These are phyloP conservation scores for Phytophthora pini DNA, from an alignment of 352 stramenopile genomes.

Conservation along the genomic window DNA sequence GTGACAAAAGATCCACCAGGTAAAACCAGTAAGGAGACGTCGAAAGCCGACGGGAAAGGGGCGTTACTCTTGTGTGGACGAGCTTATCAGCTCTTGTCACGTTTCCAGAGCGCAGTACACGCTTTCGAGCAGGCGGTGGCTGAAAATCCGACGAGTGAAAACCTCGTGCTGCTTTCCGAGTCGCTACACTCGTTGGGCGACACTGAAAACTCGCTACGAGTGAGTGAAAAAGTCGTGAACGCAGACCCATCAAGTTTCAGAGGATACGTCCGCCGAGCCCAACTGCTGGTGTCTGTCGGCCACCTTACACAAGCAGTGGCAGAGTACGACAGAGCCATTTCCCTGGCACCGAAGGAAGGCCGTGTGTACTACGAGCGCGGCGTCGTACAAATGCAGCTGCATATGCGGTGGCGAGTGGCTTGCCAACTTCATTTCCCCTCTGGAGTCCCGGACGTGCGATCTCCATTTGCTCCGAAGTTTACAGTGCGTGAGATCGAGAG, in stretches of 20 bases:
- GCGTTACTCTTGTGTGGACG: constrained; percentile 61
- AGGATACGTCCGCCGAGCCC: constrained; percentile 70
- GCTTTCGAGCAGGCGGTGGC: constrained; percentile 70
- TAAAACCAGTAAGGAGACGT: constrained; percentile 5
- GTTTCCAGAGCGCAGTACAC: constrained; percentile 65
- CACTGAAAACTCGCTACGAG: constrained; percentile 76
- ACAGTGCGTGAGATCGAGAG: constrained; percentile 55
- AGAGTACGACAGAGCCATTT: constrained; percentile 74
- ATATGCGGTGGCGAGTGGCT: constrained; percentile 64
- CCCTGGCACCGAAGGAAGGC: constrained; percentile 62
- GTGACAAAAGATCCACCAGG: constrained; percentile 10
- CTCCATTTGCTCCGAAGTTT: constrained; percentile 53
- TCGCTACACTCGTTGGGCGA: constrained; percentile 82
- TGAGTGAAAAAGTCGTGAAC: constrained; percentile 76
- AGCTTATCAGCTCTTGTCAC: constrained; percentile 76
- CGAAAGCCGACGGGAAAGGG: constrained; percentile 39
- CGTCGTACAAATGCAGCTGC: constrained; percentile 76
- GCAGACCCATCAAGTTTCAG: constrained; percentile 64
- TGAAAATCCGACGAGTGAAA: constrained; percentile 70
- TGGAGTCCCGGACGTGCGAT: constrained; percentile 13
- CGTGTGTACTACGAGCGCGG: constrained; percentile 78
- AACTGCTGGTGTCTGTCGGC: constrained; percentile 62
- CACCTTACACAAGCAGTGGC: constrained; percentile 52
- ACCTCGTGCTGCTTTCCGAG: constrained; percentile 81
- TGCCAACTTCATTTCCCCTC: constrained; percentile 55